Evolutionary conservation across 495 filamentous ascomycete genomes (phyloP), one percentile per base, ranked within the genome.

Genomic region (Neurospora africana): DNA sequence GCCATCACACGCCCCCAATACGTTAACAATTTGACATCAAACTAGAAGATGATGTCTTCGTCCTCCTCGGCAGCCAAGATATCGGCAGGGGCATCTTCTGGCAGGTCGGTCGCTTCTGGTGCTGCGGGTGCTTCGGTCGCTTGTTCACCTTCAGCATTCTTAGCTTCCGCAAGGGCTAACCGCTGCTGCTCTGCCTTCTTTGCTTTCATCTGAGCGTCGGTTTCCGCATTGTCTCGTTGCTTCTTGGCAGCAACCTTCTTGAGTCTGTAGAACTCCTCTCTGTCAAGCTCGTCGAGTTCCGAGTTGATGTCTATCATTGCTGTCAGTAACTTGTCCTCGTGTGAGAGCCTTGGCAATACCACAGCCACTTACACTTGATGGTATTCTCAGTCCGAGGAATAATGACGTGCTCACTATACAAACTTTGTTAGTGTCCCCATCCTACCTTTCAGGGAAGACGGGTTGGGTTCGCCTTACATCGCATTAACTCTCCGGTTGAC

Each of bases 181-280:
- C 72, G 68, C 81, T 77, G 65, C 78, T 68, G 77, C 2, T 77
- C 85, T 76, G 86, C 85, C 70, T 83, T 88, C 79, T 86, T 88
- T 10, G 81, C 82, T 72, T 88, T 86, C 81, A 92, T 89, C 80
- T 93, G 91, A 53, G 90, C 90, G 74, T 94, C 92, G 69, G 87
- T 88, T 11, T 87, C 90, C 4, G 91, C 92, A 21, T 80, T 89
- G 71, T 97, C 94, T 75, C 93, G 84, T 78, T 96, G 92, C 79
- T 99, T 99, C 84, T 98, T 98, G 77, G 87, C 88, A n/a, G 93
- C 93, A 30, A 97, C 95, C 86, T 99, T 99, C 85, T 98, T 99
- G 76, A 99, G 84, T 69, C 95, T 89, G 81, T 97, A 99, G 82
- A 99, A 99, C 77, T 99, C 95, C 81, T 99, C 95, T 83, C 95